phyloP scores from a whole-genome alignment of 495 filamentous ascomycete species.

The Podospora pseudoanserina region DNA sequence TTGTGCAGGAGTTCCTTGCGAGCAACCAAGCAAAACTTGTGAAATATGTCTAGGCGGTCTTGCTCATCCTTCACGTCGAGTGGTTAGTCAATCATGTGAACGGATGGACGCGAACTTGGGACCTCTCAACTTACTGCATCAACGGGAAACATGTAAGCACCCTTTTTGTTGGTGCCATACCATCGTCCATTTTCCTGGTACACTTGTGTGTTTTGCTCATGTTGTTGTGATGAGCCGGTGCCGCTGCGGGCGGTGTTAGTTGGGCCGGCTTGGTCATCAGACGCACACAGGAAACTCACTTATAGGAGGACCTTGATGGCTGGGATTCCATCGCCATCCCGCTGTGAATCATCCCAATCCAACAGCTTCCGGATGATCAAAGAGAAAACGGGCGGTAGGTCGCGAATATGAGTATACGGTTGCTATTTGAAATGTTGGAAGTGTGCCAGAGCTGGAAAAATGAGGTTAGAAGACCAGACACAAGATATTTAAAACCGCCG shows the following conservation, averaged over 20 bases:
- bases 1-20: conserved; percentile 56
- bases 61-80: conserved; percentile 52
- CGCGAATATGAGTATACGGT: neutral
- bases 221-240: neutral
- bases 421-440: neutral
- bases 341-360: neutral
- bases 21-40: conserved; percentile 68
- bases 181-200: conserved; percentile 55
- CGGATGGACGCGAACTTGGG: neutral
- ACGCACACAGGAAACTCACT: neutral
- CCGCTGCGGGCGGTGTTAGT: neutral
- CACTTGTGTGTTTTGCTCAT: conserved; percentile 8
- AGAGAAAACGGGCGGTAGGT: neutral
- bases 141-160: conserved; percentile 59
- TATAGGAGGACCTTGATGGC: neutral
- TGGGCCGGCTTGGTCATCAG: neutral
- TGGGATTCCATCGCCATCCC: neutral
- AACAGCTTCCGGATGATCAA: neutral
- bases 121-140: conserved; percentile 49
- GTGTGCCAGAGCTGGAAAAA: neutral
- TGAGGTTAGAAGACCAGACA: neutral
- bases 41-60: conserved; percentile 74
- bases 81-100: conserved; percentile 18
- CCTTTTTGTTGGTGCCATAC: conserved; percentile 54
- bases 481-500: neutral